These are phyloP conservation scores for Usnea hakonensis DNA, from an alignment of 495 filamentous ascomycete species.

Conservation along the genomic window DNA sequence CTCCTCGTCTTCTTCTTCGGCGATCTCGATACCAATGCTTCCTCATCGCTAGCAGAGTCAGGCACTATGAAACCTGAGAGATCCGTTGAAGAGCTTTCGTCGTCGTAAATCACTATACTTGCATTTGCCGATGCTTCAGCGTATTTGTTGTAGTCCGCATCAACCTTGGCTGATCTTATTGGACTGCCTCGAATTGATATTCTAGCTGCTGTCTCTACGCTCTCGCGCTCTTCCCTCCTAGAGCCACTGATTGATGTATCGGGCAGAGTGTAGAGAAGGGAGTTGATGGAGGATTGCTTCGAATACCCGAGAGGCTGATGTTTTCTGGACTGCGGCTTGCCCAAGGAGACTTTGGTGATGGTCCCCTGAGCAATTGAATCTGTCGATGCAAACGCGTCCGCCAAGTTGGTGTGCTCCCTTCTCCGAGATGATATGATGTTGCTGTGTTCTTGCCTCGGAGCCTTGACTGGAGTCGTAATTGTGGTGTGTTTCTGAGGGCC, in stretches of 20 bases:
- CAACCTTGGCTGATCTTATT: slow-evolving; percentile 8
- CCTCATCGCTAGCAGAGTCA: slow-evolving; percentile 24
- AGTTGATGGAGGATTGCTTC: slow-evolving; percentile 34
- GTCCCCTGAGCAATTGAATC: background rate
- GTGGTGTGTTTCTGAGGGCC: background rate
- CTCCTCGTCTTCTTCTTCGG: background rate
- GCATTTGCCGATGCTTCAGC: background rate
- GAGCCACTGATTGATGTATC: background rate
- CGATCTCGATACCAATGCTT: background rate
- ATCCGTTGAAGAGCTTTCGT: slow-evolving; percentile 15
- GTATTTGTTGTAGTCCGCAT: slow-evolving; percentile 14
- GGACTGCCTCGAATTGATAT: slow-evolving; percentile 1
- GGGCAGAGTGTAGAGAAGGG: slow-evolving; percentile 29
- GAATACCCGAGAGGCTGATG: slow-evolving; percentile 13
- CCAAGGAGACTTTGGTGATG: background rate
- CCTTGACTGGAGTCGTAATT: background rate
- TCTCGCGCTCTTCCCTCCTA: background rate
- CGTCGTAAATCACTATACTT: background rate
- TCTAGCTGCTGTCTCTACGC: background rate
- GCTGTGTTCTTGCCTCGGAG: background rate
- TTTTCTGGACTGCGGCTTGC: background rate
- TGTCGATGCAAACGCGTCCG: background rate
- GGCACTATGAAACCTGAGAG: slow-evolving; percentile 33
- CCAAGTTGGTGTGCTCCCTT: background rate
- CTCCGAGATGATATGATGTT: background rate